Evolutionary conservation across 768 basidiomycete species (phyloP).

Genomic region (Pisolithus tinctorius): DNA sequence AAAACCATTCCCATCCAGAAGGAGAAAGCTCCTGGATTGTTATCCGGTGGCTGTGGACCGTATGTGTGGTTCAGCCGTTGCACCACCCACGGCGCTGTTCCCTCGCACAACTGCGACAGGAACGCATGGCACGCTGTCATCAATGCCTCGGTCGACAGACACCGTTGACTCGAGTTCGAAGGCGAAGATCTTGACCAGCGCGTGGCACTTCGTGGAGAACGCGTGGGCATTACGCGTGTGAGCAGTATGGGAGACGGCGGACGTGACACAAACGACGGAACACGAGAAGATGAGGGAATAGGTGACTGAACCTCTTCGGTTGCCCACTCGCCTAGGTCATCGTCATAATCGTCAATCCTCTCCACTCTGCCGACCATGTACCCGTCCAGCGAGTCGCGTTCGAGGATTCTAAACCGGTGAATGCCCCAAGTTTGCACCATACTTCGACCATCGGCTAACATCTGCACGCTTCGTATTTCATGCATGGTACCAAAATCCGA

Average conservation of each 20-base stretch:
- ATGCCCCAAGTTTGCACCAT: conserved; percentile 71
- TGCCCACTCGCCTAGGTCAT: conserved; percentile 25
- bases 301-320: conserved; percentile 7
- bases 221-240: conserved; percentile 8
- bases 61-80: conserved; percentile 78
- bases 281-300: conserved; percentile 10
- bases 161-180: background rate
- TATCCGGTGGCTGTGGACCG: conserved; percentile 60
- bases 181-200: conserved; percentile 3
- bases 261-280: conserved; percentile 1
- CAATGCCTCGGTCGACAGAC: conserved; percentile 23
- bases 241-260: conserved; percentile 3
- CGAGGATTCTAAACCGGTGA: conserved; percentile 78
- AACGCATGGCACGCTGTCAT: conserved; percentile 56
- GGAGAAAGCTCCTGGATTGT: conserved; percentile 62
- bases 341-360: conserved; percentile 36
- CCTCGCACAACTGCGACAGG: conserved; percentile 51
- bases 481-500: conserved; percentile 88
- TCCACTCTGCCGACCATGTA: conserved; percentile 85
- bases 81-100: conserved; percentile 89
- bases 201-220: conserved; percentile 1
- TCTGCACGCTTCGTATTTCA: conserved; percentile 78
- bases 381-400: conserved; percentile 79
- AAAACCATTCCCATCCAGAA: conserved; percentile 91
- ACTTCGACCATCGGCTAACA: conserved; percentile 85